Base-by-base conservation (phyloP, 2,329 filamentous ascomycete genomes). In the Fusarium anguioides region DNA sequence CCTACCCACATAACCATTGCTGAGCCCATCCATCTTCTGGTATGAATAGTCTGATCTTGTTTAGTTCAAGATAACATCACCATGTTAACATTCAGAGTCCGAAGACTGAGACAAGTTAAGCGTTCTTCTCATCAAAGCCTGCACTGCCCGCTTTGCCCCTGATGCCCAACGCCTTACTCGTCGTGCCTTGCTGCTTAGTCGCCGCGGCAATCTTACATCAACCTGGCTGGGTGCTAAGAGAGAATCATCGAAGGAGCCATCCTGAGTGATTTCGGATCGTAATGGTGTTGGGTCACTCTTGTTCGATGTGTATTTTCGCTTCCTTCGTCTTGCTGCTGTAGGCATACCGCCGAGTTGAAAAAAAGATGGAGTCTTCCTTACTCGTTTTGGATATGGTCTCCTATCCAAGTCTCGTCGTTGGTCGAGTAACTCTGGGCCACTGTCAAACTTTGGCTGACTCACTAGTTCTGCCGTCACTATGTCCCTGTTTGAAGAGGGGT, bases 151-250 rank as follows among this genome's bases (percentile, higher is more conserved):
- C 44, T 72, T 79, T 23, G 76, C 77, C 42, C 74, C 73, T 47
- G 62, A 71, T 21, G 76, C 76, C 78, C 78, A 80, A 35, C 71
- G 72, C 55, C 70, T 75, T 29, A 80, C 68, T 27, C 75, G 72
- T 8, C 69, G 47, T 64, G 65, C 50, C 67, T 72, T 40, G 65
- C 71, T 24, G 69, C 56, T 44, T 47, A 68, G 17, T 65, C 39
- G 31, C 29, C 24, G 57, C 37, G 60, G 41, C 27, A 51, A 14
- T 45, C 60, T 15, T 23, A 37, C 26, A 14, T 45, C 45, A n/a
- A 29, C 20, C n/a, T 51, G 47, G 18, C 50, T 40, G 24, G 27
- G 17, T 8, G 35, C 51, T 18, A 54, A 35, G 20, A 60, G 46
- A 26, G 31, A 60, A 20, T 55, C 57, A 21, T 60, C 50, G 14